A percentile compares a stretch with the other conserved stretches of the same genome.
phyloP scores from a whole-genome alignment of 192 early-diverging fungal species.

The Pilaira anomala region DNA sequence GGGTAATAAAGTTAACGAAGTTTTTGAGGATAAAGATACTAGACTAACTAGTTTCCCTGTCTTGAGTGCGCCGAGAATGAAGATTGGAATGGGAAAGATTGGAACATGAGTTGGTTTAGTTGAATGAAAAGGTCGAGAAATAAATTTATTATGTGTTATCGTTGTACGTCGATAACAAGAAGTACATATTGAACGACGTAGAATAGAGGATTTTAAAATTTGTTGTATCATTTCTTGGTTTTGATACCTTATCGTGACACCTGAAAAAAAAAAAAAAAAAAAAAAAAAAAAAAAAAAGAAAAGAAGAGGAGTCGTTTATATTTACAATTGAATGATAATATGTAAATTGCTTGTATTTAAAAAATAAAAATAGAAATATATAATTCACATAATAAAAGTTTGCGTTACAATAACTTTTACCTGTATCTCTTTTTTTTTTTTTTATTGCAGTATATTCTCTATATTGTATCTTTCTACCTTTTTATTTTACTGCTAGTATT shows the following conservation, averaged over 20 bases:
- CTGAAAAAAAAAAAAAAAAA: neutral
- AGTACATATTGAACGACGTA: neutral
- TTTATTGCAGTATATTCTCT: too few species aligned
- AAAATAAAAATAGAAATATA: too few species aligned
- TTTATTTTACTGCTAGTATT: too few species aligned
- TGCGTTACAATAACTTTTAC: too few species aligned
- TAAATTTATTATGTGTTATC: too few species aligned
- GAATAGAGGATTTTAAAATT: neutral
- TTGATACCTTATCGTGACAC: constrained; percentile 13
- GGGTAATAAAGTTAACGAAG: constrained; percentile 34
- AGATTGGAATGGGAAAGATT: constrained; percentile 35
- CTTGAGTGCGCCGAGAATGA: constrained; percentile 25
- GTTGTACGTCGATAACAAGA: neutral
- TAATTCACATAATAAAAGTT: too few species aligned
- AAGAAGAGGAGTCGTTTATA: too few species aligned
- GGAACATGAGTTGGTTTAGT: constrained; percentile 15
- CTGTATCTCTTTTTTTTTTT: too few species aligned
- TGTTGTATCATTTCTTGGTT: constrained; percentile 7
- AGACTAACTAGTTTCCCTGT: constrained; percentile 36
- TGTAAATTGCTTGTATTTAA: too few species aligned
- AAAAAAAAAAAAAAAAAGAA: neutral
- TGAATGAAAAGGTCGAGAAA: constrained; percentile 30
- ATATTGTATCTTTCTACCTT: too few species aligned
- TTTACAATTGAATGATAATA: too few species aligned
- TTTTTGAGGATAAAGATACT: constrained; percentile 36